Base-by-base conservation (phyloP, 768 basidiomycete genomes). In the Boletales sp. region DNA sequence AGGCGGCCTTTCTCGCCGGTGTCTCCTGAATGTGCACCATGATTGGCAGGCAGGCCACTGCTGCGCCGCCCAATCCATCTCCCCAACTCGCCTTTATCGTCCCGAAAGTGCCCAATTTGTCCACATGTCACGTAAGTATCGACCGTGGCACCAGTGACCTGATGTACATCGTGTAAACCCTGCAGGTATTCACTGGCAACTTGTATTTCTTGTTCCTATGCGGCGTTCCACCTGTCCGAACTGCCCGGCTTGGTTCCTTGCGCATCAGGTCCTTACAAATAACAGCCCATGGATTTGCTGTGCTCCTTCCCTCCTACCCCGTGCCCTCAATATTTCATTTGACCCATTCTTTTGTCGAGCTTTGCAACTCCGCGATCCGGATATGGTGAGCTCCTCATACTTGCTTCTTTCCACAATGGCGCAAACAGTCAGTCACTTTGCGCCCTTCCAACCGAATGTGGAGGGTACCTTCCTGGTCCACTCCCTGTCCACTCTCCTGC, bases 301-400 rank as follows among this genome's bases (percentile, higher is more conserved):
- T 42, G 48, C 41, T 12, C 19, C 19, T 28, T 49, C 42, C 30
- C 34, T 32, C 41, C 30, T 34, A 12, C 46, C 51, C 48, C 48
- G 36, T 53, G 57, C 49, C 50, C 53, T 47, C 21, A 12, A 1
- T 10, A 17, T 44, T 32, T 28, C 25, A 50, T 45, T 46, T 32
- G 34, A 34, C 15, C 41, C 3, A 15, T 35, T 45, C 43, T 39
- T n/a, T 36, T 44, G 48, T 37, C 45, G 32, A 38, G 17, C 44
- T 51, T 64, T 65, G 1, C 56, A 60, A 64, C 65, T 64, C 64
- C 64, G 64, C 64, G 65, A 62, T 33, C 61, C 57, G 31, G 35
- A 62, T 66, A 57, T 59, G 57, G 64, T 31, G 55, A 54, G 44
- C 37, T 63, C 48, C 45, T 64, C 64, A 52, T 56, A 46, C 48